A percentile compares a stretch with the other conserved stretches of the same genome.
These are phyloP conservation scores for Senna tora DNA, from an alignment of 306 rosid species.

Conservation along the genomic window DNA sequence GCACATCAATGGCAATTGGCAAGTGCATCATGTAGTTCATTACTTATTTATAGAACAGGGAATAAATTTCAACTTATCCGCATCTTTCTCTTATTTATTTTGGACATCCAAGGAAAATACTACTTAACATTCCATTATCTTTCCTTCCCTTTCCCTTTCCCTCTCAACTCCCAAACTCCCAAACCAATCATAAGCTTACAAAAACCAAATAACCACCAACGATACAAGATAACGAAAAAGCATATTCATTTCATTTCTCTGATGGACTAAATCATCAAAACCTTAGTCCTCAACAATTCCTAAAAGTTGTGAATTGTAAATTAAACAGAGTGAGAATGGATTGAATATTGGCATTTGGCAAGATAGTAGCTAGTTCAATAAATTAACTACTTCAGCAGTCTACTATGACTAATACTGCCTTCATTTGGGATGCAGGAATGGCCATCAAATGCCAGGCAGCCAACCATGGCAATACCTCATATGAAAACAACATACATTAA, in stretches of 20 bases:
- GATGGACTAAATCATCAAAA: conserved; percentile 20
- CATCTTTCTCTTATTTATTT: neutral
- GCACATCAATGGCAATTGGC: neutral
- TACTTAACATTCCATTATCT: neutral
- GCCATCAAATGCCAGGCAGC: conserved; percentile 26
- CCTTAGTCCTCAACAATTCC: conserved; percentile 5
- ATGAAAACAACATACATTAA: conserved; percentile 13
- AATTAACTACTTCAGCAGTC: conserved; percentile 20
- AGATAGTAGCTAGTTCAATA: conserved; percentile 20
- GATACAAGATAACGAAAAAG: neutral
- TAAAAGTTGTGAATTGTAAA: neutral
- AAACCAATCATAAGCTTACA: neutral
- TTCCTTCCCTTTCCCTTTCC: neutral
- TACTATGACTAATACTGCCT: conserved; percentile 3
- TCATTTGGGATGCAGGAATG: neutral
- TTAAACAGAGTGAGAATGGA: neutral
- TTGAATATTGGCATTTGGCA: neutral
- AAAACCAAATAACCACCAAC: conserved; percentile 19
- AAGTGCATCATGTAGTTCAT: neutral
- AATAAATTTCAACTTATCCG: neutral
- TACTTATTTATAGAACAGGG: too few relatives aligned
- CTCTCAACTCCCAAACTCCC: too few relatives aligned
- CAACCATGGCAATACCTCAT: conserved; percentile 21
- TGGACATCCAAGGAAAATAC: neutral
- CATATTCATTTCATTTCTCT: neutral